Percentiles rank a stretch among this genome's conserved stretches.
Conservation (phyloP, 805 yeast genomes). For the Sugiyamaella smithiae region DNA sequence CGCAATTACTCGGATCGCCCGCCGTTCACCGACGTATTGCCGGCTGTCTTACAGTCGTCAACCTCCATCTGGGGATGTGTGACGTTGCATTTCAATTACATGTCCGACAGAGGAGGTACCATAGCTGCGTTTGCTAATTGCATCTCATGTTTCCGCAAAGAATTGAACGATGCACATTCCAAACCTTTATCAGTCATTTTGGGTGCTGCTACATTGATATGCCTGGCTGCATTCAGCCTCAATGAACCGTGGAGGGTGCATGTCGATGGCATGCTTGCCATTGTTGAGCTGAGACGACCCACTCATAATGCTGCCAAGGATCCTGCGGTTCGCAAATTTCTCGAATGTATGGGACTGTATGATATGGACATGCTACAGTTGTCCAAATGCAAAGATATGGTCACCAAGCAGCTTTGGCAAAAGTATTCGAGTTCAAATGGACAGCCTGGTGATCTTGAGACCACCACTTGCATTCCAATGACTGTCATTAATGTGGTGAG, state of each 20-base stretch:
- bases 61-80: background rate
- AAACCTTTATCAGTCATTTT: background rate
- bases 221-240: background rate
- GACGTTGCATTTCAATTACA: background rate
- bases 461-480: background rate
- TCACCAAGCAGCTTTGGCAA: constrained; percentile 1
- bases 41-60: background rate
- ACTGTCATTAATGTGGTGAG: background rate
- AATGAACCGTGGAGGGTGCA: constrained; percentile 5
- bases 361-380: background rate
- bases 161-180: background rate
- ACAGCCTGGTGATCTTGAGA: background rate
- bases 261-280: constrained; percentile 3
- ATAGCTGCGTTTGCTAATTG: background rate
- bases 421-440: background rate
- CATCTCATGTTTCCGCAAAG: constrained; percentile 2
- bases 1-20: background rate
- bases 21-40: background rate
- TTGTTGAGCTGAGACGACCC: background rate
- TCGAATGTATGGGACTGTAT: constrained; percentile 6
- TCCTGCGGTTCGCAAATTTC: background rate
- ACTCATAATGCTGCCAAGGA: background rate
- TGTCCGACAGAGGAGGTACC: background rate
- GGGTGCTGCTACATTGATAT: background rate
- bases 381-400: background rate